These are phyloP conservation scores for Gelatoporia subvermispora DNA, from an alignment of 768 basidiomycete genomes.

Conservation along the genomic window DNA sequence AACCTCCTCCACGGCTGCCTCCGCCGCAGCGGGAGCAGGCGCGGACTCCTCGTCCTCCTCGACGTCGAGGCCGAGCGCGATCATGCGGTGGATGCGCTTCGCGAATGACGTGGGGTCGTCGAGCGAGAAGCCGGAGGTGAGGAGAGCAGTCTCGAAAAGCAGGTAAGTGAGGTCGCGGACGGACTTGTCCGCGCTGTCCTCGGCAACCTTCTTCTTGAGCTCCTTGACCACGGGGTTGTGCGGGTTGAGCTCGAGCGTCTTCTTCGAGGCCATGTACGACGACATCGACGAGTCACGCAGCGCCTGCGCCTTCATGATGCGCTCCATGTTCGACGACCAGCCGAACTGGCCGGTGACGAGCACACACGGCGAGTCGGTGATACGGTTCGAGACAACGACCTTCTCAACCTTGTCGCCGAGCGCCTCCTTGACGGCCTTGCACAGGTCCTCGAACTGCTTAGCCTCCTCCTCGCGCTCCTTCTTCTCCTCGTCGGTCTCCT, in stretches of 20 bases:
- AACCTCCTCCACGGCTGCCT: slow-evolving; percentile 51
- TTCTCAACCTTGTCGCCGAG: slow-evolving; percentile 99
- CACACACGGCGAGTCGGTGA: slow-evolving; percentile 93
- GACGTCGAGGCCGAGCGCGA: slow-evolving; percentile 86
- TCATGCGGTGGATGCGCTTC: slow-evolving; percentile 96
- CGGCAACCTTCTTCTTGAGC: slow-evolving; percentile 89
- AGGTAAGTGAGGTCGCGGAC: slow-evolving; percentile 95
- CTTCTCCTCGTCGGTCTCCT: slow-evolving; percentile 99
- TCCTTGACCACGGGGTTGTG: slow-evolving; percentile 92
- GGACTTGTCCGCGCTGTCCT: slow-evolving; percentile 98
- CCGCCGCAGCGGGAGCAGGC: slow-evolving; percentile 38
- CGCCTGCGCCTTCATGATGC: slow-evolving; percentile 99
- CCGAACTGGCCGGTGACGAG: slow-evolving; percentile 99
- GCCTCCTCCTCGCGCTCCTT: slow-evolving; percentile 80
- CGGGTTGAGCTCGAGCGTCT: slow-evolving; percentile 96
- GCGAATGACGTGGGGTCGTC: slow-evolving; percentile 94
- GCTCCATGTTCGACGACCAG: slow-evolving; percentile 99
- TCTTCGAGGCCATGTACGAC: slow-evolving; percentile 98
- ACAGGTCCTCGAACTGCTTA: slow-evolving; percentile 79
- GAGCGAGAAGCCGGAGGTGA: slow-evolving; percentile 93
- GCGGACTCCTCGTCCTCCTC: slow-evolving; percentile 68
- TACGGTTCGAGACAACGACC: slow-evolving; percentile 96
- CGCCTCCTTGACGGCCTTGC: slow-evolving; percentile 94
- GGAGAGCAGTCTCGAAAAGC: slow-evolving; percentile 93
- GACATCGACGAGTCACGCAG: slow-evolving; percentile 96